phyloP scores from a whole-genome alignment of 139 green algal genomes.

The Coelastrella sp. region DNA sequence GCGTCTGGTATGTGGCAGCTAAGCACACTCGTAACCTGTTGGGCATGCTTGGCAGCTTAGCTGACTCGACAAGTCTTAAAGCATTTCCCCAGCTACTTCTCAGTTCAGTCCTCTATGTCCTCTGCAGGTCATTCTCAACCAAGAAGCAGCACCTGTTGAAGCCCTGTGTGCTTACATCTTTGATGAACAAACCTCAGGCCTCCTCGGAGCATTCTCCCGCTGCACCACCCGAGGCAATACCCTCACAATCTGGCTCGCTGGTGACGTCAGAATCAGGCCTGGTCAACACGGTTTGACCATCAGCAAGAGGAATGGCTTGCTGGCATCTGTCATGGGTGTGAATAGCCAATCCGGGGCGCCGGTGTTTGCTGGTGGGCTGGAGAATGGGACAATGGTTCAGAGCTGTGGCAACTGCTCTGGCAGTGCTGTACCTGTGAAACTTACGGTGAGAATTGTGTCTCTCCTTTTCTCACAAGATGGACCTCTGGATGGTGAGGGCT shows the following conservation, averaged over 20 bases:
- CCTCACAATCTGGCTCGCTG: slow-evolving; percentile 18
- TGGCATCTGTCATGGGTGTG: slow-evolving; percentile 4
- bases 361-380: slow-evolving; percentile 12
- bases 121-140: slow-evolving; percentile 23
- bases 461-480: too few species aligned
- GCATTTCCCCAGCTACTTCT: neutral
- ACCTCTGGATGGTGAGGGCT: too few species aligned
- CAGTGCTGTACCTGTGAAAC: neutral
- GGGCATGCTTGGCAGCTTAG: neutral
- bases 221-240: slow-evolving; percentile 1
- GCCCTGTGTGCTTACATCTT: slow-evolving; percentile 31
- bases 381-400: neutral
- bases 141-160: slow-evolving; percentile 23
- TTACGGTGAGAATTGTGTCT: slow-evolving; percentile 25
- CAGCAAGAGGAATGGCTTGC: neutral
- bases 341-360: neutral
- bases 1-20: neutral
- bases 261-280: neutral
- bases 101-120: neutral
- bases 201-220: neutral
- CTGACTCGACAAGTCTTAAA: neutral
- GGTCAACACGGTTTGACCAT: neutral
- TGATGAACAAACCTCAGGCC: neutral
- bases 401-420: neutral
- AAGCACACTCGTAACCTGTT: neutral